Percentiles rank a stretch among this genome's conserved stretches.
phyloP scores from a whole-genome alignment of 805 yeast species.

The Maudiozyma barnettii region DNA sequence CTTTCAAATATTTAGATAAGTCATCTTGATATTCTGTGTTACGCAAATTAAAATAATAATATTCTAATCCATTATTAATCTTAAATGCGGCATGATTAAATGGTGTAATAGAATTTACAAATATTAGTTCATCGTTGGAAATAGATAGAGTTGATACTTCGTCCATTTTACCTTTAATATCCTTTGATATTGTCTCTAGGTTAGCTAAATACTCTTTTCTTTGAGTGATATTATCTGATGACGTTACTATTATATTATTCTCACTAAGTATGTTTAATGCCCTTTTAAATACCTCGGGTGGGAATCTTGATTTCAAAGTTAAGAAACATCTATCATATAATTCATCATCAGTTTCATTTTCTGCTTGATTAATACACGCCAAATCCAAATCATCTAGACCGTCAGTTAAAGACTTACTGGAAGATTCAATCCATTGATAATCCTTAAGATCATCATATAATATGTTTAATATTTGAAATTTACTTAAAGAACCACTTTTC shows the following conservation, averaged over 20 bases:
- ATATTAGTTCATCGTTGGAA: constrained; percentile 26
- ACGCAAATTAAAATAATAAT: constrained; percentile 18
- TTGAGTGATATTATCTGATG: constrained; percentile 23
- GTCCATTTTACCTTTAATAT: constrained; percentile 48
- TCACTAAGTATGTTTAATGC: constrained; percentile 31
- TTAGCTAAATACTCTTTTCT: constrained; percentile 50
- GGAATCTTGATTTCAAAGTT: constrained; percentile 40
- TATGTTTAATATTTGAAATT: constrained; percentile 32
- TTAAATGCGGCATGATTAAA: constrained; percentile 25
- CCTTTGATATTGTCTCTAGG: constrained; percentile 63
- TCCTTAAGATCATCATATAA: constrained; percentile 16
- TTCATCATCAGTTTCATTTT: neutral
- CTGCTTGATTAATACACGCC: constrained; percentile 6
- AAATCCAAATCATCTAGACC: constrained; percentile 34
- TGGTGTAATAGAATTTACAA: constrained; percentile 26
- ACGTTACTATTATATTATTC: constrained; percentile 14
- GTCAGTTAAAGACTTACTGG: constrained; percentile 24
- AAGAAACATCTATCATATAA: constrained; percentile 33
- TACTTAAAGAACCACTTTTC: constrained; percentile 54
- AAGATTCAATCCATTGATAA: constrained; percentile 22
- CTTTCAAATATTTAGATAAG: constrained; percentile 25
- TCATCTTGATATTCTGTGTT: constrained; percentile 15
- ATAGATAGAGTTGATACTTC: constrained; percentile 50
- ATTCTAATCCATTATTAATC: constrained; percentile 22
- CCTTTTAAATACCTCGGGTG: constrained; percentile 40